Evolutionary conservation across 2,329 filamentous ascomycete species (phyloP).

Genomic region (Botryotinia globosa): DNA sequence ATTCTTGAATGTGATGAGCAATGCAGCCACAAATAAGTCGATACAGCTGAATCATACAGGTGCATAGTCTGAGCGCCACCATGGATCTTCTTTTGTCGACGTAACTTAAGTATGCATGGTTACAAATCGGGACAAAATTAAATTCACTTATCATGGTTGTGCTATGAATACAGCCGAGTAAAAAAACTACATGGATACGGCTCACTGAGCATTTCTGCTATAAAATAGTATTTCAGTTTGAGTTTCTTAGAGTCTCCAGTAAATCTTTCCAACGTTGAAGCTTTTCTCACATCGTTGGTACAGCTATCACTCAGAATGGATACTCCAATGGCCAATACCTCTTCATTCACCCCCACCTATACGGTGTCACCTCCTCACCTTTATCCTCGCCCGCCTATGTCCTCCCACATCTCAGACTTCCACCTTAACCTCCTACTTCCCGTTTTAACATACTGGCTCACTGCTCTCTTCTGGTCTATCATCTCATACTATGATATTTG

Average conservation of each 20-base stretch:
- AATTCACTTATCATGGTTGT: neutral
- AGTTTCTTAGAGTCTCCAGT: neutral
- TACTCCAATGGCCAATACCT: neutral
- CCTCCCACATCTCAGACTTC: constrained; percentile 75
- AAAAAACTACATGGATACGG: neutral
- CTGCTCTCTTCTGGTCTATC: neutral
- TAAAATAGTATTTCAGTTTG: neutral
- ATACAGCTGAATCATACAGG: neutral
- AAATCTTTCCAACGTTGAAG: neutral
- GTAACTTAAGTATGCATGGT: neutral
- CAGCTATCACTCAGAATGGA: constrained; percentile 3
- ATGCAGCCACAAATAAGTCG: neutral
- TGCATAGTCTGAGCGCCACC: neutral
- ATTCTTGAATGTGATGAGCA: neutral
- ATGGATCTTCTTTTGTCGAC: neutral
- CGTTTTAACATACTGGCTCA: constrained; percentile 4
- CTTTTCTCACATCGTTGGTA: neutral
- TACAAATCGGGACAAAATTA: neutral
- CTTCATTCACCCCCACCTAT: constrained; percentile 47
- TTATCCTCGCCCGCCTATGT: constrained; percentile 63
- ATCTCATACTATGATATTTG: constrained; percentile 14
- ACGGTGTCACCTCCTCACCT: constrained; percentile 45
- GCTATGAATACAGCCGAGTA: neutral
- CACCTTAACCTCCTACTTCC: constrained; percentile 57
- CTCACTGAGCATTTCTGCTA: neutral